These are phyloP conservation scores for Mucor saturninus DNA, from an alignment of 371 early-diverging fungal genomes.

Conservation along the genomic window DNA sequence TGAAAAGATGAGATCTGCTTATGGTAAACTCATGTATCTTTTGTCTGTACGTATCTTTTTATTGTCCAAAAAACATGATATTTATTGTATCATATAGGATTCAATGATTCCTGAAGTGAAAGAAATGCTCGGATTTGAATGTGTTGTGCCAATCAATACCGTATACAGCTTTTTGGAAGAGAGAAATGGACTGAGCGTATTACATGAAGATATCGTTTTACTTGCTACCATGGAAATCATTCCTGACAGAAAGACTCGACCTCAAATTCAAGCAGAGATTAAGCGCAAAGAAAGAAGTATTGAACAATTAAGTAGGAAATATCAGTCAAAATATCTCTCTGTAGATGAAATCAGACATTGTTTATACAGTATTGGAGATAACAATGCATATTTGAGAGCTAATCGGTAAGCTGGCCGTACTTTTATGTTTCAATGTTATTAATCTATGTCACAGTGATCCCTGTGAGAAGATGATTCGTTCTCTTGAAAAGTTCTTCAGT, in stretches of 20 bases:
- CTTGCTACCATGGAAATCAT: slow-evolving; percentile 92
- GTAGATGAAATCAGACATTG: slow-evolving; percentile 85
- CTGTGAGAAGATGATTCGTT: slow-evolving; percentile 89
- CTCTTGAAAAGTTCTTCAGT: slow-evolving; percentile 70
- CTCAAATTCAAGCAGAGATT: slow-evolving; percentile 84
- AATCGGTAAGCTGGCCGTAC: slow-evolving; percentile 59
- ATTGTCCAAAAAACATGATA: not conserved
- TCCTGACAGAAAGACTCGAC: slow-evolving; percentile 77
- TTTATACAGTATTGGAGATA: slow-evolving; percentile 94
- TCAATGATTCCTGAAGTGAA: slow-evolving; percentile 86
- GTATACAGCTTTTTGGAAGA: slow-evolving; percentile 80
- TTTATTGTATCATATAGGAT: slow-evolving; percentile 60
- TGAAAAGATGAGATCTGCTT: slow-evolving; percentile 93
- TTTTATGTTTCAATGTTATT: not conserved
- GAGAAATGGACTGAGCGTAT: slow-evolving; percentile 64
- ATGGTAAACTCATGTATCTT: slow-evolving; percentile 95
- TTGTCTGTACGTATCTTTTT: slow-evolving; percentile 59
- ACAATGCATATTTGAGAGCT: slow-evolving; percentile 89
- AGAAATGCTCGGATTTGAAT: slow-evolving; percentile 81
- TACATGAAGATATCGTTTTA: slow-evolving; percentile 80
- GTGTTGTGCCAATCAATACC: slow-evolving; percentile 86
- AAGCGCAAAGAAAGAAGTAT: slow-evolving; percentile 91
- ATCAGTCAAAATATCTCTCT: slow-evolving; percentile 59
- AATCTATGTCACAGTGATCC: slow-evolving; percentile 71
- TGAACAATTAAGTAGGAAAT: slow-evolving; percentile 80